These are phyloP conservation scores for Talaromyces adpressus DNA, from an alignment of 495 filamentous ascomycete species.

Conservation along the genomic window DNA sequence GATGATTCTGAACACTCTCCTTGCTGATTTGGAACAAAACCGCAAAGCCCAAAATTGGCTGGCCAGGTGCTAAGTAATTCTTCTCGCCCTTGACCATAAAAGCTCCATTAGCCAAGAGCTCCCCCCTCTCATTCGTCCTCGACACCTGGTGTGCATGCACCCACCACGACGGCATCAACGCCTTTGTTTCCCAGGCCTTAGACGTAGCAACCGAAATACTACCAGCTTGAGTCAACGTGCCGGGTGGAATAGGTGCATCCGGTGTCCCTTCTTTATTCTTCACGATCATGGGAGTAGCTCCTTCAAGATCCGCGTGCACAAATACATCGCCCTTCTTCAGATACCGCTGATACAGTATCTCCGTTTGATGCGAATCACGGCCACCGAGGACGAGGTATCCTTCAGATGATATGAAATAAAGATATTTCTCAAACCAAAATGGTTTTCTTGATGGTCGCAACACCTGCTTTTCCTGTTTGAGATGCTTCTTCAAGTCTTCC, in stretches of 20 bases:
- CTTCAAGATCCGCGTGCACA: conserved; percentile 83
- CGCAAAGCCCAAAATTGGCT: conserved; percentile 78
- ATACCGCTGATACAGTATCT: conserved; percentile 79
- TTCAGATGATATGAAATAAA: conserved; percentile 92
- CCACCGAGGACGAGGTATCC: conserved; percentile 86
- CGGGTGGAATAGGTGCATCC: conserved; percentile 82
- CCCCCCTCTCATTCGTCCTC: conserved; percentile 72
- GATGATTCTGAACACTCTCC: conserved; percentile 74
- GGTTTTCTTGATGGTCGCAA: conserved; percentile 73
- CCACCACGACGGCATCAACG: conserved; percentile 93
- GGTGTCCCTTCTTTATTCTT: conserved; percentile 71
- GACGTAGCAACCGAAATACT: conserved; percentile 76
- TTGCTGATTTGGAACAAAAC: conserved; percentile 86
- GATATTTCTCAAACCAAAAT: conserved; percentile 95
- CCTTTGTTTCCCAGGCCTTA: conserved; percentile 91
- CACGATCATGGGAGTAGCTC: conserved; percentile 74
- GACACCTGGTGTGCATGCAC: conserved; percentile 79
- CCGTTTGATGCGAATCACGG: conserved; percentile 83
- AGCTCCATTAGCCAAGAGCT: conserved; percentile 64
- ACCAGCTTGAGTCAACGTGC: conserved; percentile 85
- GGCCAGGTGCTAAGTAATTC: conserved; percentile 83
- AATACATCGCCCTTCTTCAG: conserved; percentile 85
- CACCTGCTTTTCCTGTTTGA: conserved; percentile 89
- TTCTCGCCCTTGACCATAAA: conserved; percentile 81
- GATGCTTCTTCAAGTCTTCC: conserved; percentile 71